Conservation (phyloP, 805 yeast genomes). For the Nakazawaea populi region DNA sequence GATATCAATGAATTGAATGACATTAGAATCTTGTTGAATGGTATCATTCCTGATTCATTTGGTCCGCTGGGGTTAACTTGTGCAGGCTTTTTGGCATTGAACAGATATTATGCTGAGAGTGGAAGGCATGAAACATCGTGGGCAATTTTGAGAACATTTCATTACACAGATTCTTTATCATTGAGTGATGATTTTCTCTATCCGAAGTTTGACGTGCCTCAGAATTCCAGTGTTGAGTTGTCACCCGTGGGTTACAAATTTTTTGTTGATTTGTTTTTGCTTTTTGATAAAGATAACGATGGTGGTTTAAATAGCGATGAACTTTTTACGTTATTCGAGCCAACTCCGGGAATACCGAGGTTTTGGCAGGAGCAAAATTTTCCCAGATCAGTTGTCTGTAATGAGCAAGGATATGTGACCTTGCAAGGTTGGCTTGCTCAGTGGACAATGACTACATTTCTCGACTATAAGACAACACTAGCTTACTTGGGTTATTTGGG, state of each 20-base stretch:
- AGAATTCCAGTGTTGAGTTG: slow-evolving; percentile 76
- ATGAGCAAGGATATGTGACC: slow-evolving; percentile 85
- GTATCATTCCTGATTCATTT: slow-evolving; percentile 21
- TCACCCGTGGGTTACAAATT: slow-evolving; percentile 91
- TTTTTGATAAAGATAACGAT: slow-evolving; percentile 92
- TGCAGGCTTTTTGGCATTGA: slow-evolving; percentile 72
- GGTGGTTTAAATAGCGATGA: slow-evolving; percentile 86
- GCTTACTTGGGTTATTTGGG: slow-evolving; percentile 90
- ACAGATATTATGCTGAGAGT: slow-evolving; percentile 77
- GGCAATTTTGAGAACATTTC: slow-evolving; percentile 86
- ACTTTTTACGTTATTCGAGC: slow-evolving; percentile 61
- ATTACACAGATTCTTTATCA: slow-evolving; percentile 88
- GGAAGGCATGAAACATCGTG: slow-evolving; percentile 97
- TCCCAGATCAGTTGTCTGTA: slow-evolving; percentile 83
- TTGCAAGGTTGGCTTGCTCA: slow-evolving; percentile 98
- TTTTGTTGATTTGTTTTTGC: slow-evolving; percentile 80
- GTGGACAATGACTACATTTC: slow-evolving; percentile 93
- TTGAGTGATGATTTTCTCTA: slow-evolving; percentile 72
- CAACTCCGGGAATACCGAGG: slow-evolving; percentile 90
- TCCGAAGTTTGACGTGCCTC: slow-evolving; percentile 73
- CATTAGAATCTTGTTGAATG: slow-evolving; percentile 31
- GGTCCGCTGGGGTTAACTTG: slow-evolving; percentile 53
- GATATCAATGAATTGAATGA: slow-evolving; percentile 41
- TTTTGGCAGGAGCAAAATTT: slow-evolving; percentile 83
- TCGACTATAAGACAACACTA: slow-evolving; percentile 77